A percentile compares a stretch with the other conserved stretches of the same genome.
These are phyloP conservation scores for Aureobasidium vineae DNA, from an alignment of 2,329 filamentous ascomycete species.

Conservation along the genomic window DNA sequence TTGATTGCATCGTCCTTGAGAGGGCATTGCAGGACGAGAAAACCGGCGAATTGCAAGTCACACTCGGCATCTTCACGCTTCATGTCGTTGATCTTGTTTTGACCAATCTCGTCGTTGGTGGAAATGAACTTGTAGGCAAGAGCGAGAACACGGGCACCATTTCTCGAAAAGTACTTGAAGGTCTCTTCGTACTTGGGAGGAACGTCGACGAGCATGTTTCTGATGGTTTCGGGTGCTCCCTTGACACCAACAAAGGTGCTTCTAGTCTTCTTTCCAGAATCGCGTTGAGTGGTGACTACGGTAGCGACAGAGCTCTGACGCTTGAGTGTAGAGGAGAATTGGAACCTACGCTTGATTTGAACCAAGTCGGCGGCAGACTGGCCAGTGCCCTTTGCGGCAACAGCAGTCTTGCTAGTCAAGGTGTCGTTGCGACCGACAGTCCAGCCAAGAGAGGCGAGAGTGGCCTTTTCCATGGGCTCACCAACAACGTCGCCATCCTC, in stretches of 20 bases:
- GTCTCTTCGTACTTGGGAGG: conserved; percentile 95
- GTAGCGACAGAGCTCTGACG: conserved; percentile 92
- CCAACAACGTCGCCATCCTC: conserved; percentile 97
- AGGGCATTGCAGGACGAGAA: conserved; percentile 91
- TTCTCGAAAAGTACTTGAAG: conserved; percentile 95
- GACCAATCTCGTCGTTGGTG: conserved; percentile 74
- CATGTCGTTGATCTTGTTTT: conserved; percentile 84
- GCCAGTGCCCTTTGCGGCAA: conserved; percentile 46
- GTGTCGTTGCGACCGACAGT: conserved; percentile 84
- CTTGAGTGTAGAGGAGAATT: conserved; percentile 95
- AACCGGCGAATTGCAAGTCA: conserved; percentile 84
- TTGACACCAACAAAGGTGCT: conserved; percentile 95
- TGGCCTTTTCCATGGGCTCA: conserved; percentile 99
- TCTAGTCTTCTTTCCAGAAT: conserved; percentile 71
- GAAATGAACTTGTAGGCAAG: conserved; percentile 92
- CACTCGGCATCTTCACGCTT: conserved; percentile 90
- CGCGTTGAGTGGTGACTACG: conserved; percentile 67
- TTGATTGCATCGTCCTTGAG: conserved; percentile 95
- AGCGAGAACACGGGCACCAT: conserved; percentile 89
- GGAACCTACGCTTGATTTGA: conserved; percentile 94
- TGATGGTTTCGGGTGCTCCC: conserved; percentile 94
- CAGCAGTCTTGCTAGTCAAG: conserved; percentile 64
- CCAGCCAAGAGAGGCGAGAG: conserved; percentile 86
- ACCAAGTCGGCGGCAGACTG: conserved; percentile 66
- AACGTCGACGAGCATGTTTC: conserved; percentile 81